Conservation (phyloP, 129 eudicot genomes). For the Cynara cardunculus region DNA sequence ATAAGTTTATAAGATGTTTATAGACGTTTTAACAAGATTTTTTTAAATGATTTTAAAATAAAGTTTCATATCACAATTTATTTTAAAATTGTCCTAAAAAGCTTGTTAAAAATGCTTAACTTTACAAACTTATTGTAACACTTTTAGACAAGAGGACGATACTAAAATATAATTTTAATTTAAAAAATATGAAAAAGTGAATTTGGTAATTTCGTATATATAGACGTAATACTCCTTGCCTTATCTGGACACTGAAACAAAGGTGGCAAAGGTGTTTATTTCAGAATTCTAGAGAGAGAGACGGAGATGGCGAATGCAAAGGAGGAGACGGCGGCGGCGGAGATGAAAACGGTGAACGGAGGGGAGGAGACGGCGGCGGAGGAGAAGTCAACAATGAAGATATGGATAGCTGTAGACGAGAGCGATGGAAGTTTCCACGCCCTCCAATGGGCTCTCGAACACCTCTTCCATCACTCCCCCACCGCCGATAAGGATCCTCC, state of each 20-base stretch:
- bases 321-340: background rate
- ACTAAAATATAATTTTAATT: too few species aligned
- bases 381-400: constrained; percentile 15
- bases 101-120: too few species aligned
- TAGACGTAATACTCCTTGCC: constrained; percentile 14
- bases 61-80: too few species aligned
- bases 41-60: too few species aligned
- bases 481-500: constrained; percentile 10
- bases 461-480: constrained; percentile 13
- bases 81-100: too few species aligned
- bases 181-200: too few species aligned
- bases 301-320: background rate
- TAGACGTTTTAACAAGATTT: too few species aligned
- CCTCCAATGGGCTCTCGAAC: constrained; percentile 34
- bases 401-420: constrained; percentile 35
- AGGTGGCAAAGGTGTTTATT: background rate
- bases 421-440: constrained; percentile 37
- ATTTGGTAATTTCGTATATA: constrained; percentile 28
- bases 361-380: constrained; percentile 6
- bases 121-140: too few species aligned
- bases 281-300: background rate
- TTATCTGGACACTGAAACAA: background rate
- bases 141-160: too few species aligned
- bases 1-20: too few species aligned
- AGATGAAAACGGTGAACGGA: constrained; percentile 3